A percentile compares a stretch with the other conserved stretches of the same genome.
These are phyloP conservation scores for Xylaria sp. DNA, from an alignment of 2,329 filamentous ascomycete genomes.

Conservation along the genomic window DNA sequence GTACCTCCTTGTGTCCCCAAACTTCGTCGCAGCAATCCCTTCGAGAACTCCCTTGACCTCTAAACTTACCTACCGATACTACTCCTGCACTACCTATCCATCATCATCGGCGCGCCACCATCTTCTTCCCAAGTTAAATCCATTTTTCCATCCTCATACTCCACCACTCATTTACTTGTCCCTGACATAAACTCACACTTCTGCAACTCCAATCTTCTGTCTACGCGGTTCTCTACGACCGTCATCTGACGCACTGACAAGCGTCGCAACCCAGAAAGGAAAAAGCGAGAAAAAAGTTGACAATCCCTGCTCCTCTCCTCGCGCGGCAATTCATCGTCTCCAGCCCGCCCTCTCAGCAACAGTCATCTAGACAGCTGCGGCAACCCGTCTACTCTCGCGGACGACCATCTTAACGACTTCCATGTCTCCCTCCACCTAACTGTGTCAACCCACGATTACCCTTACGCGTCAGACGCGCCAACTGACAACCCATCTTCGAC, in stretches of 20 bases:
- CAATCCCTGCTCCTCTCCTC: not conserved
- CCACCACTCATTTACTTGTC: not conserved
- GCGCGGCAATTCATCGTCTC: constrained; percentile 7
- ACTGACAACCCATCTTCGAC: constrained; percentile 16
- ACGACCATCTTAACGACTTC: constrained; percentile 15
- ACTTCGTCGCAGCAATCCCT: constrained; percentile 16
- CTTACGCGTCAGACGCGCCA: constrained; percentile 32
- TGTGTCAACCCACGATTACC: constrained; percentile 15
- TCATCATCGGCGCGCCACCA: constrained; percentile 10
- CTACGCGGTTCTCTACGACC: constrained; percentile 3
- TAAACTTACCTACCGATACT: not conserved
- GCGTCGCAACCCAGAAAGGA: constrained; percentile 1
- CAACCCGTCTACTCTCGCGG: constrained; percentile 5
- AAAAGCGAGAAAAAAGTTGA: constrained; percentile 11
- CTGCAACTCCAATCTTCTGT: not conserved
- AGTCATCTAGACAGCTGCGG: not conserved
- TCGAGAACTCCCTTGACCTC: constrained; percentile 14
- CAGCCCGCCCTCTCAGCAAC: not conserved
- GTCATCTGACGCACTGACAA: not conserved
- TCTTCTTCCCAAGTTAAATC: not conserved
- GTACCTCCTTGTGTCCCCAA: constrained; percentile 2
- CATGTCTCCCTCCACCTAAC: constrained; percentile 27
- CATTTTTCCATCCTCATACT: not conserved
- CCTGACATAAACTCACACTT: not conserved
- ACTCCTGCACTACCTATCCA: not conserved